phyloP scores from a whole-genome alignment of 352 stramenopile genomes.

The Phytophthora constricta region DNA sequence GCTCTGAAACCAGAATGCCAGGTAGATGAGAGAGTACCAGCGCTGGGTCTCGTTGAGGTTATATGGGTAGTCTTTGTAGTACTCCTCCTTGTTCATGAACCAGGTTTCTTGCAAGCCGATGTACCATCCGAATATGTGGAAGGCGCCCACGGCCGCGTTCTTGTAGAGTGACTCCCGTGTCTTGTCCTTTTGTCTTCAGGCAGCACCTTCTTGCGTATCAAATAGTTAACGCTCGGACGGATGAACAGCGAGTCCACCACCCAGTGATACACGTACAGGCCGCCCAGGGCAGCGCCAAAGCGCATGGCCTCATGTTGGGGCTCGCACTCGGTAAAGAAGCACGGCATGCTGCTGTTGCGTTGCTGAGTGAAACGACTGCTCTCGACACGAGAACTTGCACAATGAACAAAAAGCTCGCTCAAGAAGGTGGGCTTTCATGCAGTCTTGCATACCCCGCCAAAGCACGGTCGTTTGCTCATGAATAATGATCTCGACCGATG shows the following conservation, averaged over 20 bases:
- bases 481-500: neutral
- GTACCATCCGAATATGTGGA: conserved; percentile 55
- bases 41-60: conserved; percentile 44
- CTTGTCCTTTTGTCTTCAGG: conserved; percentile 62
- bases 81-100: conserved; percentile 60
- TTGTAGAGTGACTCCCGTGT: conserved; percentile 72
- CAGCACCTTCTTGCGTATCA: conserved; percentile 38
- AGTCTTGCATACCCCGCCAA: neutral
- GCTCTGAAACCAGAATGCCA: conserved; percentile 68
- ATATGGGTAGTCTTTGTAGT: conserved; percentile 53
- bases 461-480: neutral
- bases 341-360: conserved; percentile 43
- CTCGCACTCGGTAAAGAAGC: conserved; percentile 57
- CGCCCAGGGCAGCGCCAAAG: conserved; percentile 47
- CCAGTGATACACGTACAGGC: conserved; percentile 66
- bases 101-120: conserved; percentile 52
- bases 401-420: neutral
- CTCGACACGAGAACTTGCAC: neutral
- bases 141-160: conserved; percentile 60
- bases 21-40: conserved; percentile 79
- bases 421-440: no score
- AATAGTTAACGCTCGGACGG: conserved; percentile 40
- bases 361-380: no score
- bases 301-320: conserved; percentile 44
- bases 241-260: conserved; percentile 57